Percentiles rank a stretch among this genome's conserved stretches.
Conservation (phyloP, 1,284 basidiomycete genomes). For the Wolfiporia cocos region DNA sequence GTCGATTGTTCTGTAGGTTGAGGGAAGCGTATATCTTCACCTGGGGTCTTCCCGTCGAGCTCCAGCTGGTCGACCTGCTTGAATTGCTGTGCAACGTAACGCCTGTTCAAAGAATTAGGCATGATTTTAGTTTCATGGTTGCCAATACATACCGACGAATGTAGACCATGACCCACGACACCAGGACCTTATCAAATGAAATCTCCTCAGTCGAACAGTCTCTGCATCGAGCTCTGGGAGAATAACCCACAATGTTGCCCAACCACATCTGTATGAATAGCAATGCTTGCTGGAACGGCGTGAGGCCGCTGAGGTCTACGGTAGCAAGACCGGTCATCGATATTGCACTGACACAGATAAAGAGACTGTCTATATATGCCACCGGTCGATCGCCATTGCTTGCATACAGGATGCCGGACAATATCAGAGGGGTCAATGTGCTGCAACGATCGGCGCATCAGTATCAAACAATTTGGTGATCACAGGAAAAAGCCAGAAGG, state of each 20-base stretch:
- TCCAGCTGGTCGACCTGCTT: constrained; percentile 59
- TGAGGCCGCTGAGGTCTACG: constrained; percentile 68
- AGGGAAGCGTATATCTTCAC: too few relatives aligned
- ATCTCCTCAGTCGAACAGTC: neutral
- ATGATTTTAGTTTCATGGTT: too few relatives aligned
- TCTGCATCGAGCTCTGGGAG: neutral
- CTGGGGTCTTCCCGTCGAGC: too few relatives aligned
- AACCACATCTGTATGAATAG: constrained; percentile 69
- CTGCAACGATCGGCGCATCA: too few relatives aligned
- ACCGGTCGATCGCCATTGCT: too few relatives aligned
- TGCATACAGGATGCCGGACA: too few relatives aligned
- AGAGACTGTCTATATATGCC: too few relatives aligned
- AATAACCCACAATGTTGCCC: constrained; percentile 59
- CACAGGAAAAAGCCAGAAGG: too few relatives aligned
- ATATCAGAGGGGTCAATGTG: too few relatives aligned
- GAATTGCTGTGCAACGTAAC: constrained; percentile 75
- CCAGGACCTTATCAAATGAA: constrained; percentile 3
- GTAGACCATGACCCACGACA: constrained; percentile 64
- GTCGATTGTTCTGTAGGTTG: too few relatives aligned
- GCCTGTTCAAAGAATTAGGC: constrained; percentile 31
- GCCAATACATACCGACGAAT: constrained; percentile 44
- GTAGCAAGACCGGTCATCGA: constrained; percentile 75
- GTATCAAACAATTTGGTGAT: too few relatives aligned
- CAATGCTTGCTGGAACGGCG: constrained; percentile 71
- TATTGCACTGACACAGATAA: constrained; percentile 72